A percentile compares a stretch with the other conserved stretches of the same genome.
phyloP scores from a whole-genome alignment of 2,329 filamentous ascomycete genomes.

The Sporothrix variecibatus region DNA sequence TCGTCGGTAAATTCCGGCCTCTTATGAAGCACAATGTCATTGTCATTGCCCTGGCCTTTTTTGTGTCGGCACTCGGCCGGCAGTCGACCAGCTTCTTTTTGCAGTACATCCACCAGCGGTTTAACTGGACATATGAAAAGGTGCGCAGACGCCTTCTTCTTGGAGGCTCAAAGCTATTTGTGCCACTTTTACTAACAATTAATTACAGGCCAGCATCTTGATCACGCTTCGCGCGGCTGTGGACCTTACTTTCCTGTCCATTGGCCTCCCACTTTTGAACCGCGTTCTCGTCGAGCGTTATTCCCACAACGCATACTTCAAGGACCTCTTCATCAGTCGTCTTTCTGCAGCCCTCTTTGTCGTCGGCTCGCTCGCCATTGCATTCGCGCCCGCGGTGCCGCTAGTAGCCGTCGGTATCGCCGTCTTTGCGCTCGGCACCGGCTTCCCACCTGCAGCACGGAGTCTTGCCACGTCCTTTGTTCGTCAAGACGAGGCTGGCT shows the following conservation, averaged over 20 bases:
- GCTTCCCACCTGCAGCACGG: constrained; percentile 5
- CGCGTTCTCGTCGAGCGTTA: not conserved
- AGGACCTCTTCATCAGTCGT: constrained; percentile 6
- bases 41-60: not conserved
- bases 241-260: not conserved
- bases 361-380: not conserved
- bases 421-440: constrained; percentile 7
- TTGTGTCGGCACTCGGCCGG: constrained; percentile 3
- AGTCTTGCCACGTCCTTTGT: constrained; percentile 10
- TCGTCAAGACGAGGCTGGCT: not conserved
- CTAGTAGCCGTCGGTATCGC: not conserved
- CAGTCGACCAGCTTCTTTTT: constrained; percentile 15
- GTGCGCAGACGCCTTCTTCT: too few relatives aligned
- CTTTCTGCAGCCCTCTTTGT: not conserved
- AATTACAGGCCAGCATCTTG: not conserved
- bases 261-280: not conserved
- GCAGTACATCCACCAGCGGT: constrained; percentile 13
- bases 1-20: not conserved
- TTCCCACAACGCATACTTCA: not conserved
- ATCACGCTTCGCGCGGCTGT: not conserved
- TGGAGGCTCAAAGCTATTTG: not conserved
- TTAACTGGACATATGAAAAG: constrained; percentile 18
- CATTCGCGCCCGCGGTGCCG: not conserved
- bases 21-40: not conserved
- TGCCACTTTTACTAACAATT: not conserved